Base-by-base conservation (phyloP, 1,284 basidiomycete genomes). In the Pseudozyma pruni region DNA sequence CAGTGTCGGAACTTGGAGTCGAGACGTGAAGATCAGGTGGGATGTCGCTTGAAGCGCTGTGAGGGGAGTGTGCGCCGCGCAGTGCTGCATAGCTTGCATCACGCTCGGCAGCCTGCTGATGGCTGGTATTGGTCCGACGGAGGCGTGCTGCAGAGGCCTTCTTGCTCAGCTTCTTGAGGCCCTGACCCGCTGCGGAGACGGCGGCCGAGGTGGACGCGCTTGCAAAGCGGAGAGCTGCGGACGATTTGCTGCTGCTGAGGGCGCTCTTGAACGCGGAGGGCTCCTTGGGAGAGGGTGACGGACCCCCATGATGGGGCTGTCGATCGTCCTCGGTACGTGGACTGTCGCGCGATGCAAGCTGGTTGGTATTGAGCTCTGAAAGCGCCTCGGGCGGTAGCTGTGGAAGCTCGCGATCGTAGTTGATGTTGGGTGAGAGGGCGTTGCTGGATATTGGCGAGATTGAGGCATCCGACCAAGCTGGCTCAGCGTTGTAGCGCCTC, bases 131-230 rank as follows among this genome's bases (percentile, higher is more conserved):
- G 20, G 45, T 45, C 22, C 61, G 59, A 22, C 70, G 64, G 27
- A 75, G 34, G 5, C 51, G 53, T 2, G 69, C 73, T 9, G 73
- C 66, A 1, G 73, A 74, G 7, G 56, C 66, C 38, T 64, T 64
- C 35, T 73, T 75, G 20, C 73, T 71, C 8, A 73, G 63, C 51
- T 75, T 75, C 41, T 64, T 73, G 40, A 75, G 62, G 29, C 64
- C 54, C 19, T 49, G 42, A 3, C 72, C 72, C 11, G 70, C 73
- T 8, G 70, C 73, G 6, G 66, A 62, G 38, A 71, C 60, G 25
- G 64, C 66, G 10, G 64, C 64, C 11, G 70, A 68, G 20, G 70
- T 69, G 16, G 56, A 53, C 3, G 69, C 55, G n/a, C 54, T 53
- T 14, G 63, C 64, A 22, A 69, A 59, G 27, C 70, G 64, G 16